Conservation (phyloP, 2,329 filamentous ascomycete genomes). For the Didymella pinodella region DNA sequence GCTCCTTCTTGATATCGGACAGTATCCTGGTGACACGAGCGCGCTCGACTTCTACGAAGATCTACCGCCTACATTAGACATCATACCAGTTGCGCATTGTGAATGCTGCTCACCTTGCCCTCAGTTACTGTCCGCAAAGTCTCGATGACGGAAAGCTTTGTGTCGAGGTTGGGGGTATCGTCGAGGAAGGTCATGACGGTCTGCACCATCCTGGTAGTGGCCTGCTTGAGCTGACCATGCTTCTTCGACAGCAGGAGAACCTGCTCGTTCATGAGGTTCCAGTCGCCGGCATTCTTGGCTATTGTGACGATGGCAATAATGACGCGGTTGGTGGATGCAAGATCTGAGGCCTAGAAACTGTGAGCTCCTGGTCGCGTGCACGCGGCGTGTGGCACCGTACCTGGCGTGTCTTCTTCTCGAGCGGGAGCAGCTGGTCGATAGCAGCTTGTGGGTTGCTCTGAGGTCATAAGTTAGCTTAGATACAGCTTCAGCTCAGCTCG, state of each 20-base stretch:
- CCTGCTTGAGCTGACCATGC: slow-evolving; percentile 99
- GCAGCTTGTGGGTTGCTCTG: slow-evolving; percentile 82
- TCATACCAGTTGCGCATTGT: not conserved
- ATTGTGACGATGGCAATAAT: slow-evolving; percentile 89
- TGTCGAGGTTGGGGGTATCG: slow-evolving; percentile 82
- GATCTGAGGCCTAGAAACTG: slow-evolving; percentile 80
- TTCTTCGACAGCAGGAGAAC: slow-evolving; percentile 97
- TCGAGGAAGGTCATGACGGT: slow-evolving; percentile 92
- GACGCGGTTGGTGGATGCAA: slow-evolving; percentile 90
- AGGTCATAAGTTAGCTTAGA: slow-evolving; percentile 29
- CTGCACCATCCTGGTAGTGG: slow-evolving; percentile 99
- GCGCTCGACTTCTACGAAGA: slow-evolving; percentile 98
- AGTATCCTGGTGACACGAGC: slow-evolving; percentile 94
- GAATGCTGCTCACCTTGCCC: slow-evolving; percentile 74
- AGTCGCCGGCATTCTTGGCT: slow-evolving; percentile 91
- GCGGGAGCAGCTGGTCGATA: slow-evolving; percentile 87
- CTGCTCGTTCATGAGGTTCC: slow-evolving; percentile 95
- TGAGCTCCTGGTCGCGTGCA: slow-evolving; percentile 31
- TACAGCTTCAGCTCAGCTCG: not conserved
- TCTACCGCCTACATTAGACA: slow-evolving; percentile 60
- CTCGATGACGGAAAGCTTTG: slow-evolving; percentile 92
- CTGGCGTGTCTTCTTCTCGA: slow-evolving; percentile 98
- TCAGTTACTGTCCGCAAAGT: slow-evolving; percentile 95
- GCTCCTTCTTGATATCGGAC: slow-evolving; percentile 95
- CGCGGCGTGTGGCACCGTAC: slow-evolving; percentile 56